A percentile compares a stretch with the other conserved stretches of the same genome.
Evolutionary conservation across 768 basidiomycete species (phyloP).

Genomic region (Royoungia palumana): DNA sequence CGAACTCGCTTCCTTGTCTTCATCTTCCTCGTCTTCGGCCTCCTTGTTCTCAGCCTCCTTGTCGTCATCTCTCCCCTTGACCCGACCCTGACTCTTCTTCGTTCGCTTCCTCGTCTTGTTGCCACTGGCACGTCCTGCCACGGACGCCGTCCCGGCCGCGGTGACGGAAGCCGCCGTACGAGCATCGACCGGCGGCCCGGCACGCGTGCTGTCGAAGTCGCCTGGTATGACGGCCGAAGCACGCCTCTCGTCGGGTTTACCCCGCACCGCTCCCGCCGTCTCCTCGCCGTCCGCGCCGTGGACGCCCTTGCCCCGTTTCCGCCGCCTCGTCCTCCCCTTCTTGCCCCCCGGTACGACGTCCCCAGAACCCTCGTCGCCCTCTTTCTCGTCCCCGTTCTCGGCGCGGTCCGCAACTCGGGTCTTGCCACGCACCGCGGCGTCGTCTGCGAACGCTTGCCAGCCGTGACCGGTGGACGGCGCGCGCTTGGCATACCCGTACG

Average conservation of each 20-base stretch:
- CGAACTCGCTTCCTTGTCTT: neutral
- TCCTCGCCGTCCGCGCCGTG: too few species aligned
- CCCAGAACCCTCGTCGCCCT: neutral
- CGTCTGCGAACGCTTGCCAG: too few species aligned
- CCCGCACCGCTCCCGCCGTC: neutral
- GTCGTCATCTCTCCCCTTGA: conserved; percentile 14
- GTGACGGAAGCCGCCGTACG: neutral
- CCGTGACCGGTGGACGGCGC: too few species aligned
- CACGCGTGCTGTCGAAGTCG: conserved; percentile 4
- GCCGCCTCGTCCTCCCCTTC: neutral
- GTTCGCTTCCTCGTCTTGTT: conserved; percentile 40
- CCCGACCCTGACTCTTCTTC: conserved; percentile 29
- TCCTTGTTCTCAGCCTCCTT: neutral
- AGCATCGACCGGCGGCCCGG: neutral
- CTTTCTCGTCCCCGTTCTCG: neutral
- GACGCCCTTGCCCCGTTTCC: neutral
- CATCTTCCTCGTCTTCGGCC: neutral
- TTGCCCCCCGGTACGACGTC: too few species aligned
- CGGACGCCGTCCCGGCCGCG: conserved; percentile 5
- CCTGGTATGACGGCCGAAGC: conserved; percentile 15
- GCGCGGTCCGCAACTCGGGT: neutral
- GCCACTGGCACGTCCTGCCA: conserved; percentile 35
- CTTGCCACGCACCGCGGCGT: too few species aligned
- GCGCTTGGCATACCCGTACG: conserved; percentile 14
- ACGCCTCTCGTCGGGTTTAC: conserved; percentile 1